These are phyloP conservation scores for Arabidopsis suecica DNA, from an alignment of 345 rosid species.

Conservation along the genomic window DNA sequence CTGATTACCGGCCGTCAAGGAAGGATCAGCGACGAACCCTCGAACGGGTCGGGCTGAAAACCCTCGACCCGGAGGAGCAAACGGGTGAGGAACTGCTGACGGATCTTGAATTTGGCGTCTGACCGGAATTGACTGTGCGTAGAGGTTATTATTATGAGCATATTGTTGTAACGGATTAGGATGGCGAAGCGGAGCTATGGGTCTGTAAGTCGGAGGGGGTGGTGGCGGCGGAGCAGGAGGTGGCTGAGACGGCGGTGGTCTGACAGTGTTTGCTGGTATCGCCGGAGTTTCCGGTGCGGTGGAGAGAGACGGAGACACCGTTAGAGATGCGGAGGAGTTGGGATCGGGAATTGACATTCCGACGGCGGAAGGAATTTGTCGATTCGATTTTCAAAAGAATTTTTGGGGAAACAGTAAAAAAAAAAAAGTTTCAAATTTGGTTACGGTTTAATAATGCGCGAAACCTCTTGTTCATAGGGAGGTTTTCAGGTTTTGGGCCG, in stretches of 20 bases:
- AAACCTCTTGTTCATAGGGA: not conserved
- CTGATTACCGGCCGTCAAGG: conserved; percentile 40
- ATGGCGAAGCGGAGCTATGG: conserved; percentile 30
- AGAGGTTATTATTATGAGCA: conserved; percentile 30
- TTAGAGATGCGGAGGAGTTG: conserved; percentile 32
- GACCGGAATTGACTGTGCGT: conserved; percentile 24
- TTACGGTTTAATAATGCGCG: conserved; percentile 24
- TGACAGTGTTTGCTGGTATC: not conserved
- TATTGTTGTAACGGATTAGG: conserved; percentile 39
- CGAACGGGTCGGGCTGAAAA: conserved; percentile 56
- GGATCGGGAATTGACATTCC: conserved; percentile 42
- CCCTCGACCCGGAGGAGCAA: conserved; percentile 74
- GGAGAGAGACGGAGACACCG: conserved; percentile 25
- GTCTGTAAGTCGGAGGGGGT: conserved; percentile 31
- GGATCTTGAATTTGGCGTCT: conserved; percentile 37
- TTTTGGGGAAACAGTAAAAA: conserved; percentile 1
- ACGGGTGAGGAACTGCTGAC: conserved; percentile 54
- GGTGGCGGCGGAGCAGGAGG: conserved; percentile 31
- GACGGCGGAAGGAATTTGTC: conserved; percentile 32
- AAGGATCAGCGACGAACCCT: conserved; percentile 42
- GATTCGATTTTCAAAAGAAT: conserved; percentile 1
- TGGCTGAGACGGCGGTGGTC: conserved; percentile 15
- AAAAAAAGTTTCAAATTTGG: conserved; percentile 40
- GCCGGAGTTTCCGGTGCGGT: conserved; percentile 18
- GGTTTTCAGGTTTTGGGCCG: conserved; percentile 1